Base-by-base conservation (phyloP, 495 filamentous ascomycete species). In the Xylaria cubensis region DNA sequence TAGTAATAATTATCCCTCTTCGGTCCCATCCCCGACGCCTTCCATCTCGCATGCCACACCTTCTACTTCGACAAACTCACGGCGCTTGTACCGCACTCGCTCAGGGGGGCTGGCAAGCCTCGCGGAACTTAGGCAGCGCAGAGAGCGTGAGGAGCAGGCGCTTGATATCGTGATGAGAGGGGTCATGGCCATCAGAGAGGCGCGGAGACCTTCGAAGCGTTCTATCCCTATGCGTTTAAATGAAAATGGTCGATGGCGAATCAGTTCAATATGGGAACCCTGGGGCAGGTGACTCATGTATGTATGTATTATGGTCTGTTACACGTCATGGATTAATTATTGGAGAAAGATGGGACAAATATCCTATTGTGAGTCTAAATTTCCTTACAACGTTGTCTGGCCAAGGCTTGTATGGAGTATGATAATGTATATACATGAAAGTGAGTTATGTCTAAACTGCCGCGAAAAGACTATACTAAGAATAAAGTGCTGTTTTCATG, bases 171-270 rank as follows among this genome's bases (percentile, higher is more conserved):
- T 79, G 8, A 62, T 79, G 61, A 71, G 75, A 19, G 79, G 72
- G 10, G 64, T 79, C 9, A 34, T 24, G 24, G 17, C 36, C 29
- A 36, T 56, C 13, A 34, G 61, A 12, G 48, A 34, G 15, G 50
- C 53, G 17, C 36, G 58, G 4, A 64, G 64, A 10, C 36, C 17
- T 44, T 34, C 48, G 42, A 51, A 9, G 51, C 68, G 9, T 72
- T 77, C 32, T 4, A 21, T 75, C 7, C 50, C 55, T 24, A 73
- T 75, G 74, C 34, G 41, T 55, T 58, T 77, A 68, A 71, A 79
- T 56, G 74, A 75, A 41, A 69, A 51, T 24, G 78, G 76, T 50
- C 75, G 73, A 61, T 83, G 77, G 80, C 75, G 77, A n/a, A 74
- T 78, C 74, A 1, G 42, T 12, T 59, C 63, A n/a, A 67, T 72